These are phyloP conservation scores for Xylaria polymorpha DNA, from an alignment of 2,329 filamentous ascomycete genomes.

Conservation along the genomic window DNA sequence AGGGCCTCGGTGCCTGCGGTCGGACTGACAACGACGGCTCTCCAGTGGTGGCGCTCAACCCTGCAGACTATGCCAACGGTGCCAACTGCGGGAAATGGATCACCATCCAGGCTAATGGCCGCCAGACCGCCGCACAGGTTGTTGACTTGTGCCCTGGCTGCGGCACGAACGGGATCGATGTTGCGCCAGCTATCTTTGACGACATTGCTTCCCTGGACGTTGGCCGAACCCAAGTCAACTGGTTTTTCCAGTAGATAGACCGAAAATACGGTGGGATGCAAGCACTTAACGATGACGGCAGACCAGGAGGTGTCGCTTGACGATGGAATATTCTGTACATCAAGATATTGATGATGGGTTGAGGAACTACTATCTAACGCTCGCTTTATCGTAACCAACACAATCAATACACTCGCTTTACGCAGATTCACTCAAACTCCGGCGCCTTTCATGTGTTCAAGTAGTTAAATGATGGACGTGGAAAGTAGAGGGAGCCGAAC, in stretches of 20 bases:
- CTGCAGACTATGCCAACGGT: conserved; percentile 35
- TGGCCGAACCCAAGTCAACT: conserved; percentile 32
- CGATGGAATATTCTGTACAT: not conserved
- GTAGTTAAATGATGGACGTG: too few relatives aligned
- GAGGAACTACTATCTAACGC: not conserved
- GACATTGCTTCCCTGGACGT: conserved; percentile 31
- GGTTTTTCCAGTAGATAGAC: conserved; percentile 39
- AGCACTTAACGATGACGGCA: not conserved
- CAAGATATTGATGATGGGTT: not conserved
- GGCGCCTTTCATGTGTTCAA: not conserved
- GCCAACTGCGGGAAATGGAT: conserved; percentile 38
- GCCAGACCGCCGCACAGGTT: conserved; percentile 32
- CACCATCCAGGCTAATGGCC: conserved; percentile 35
- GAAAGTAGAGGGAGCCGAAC: too few relatives aligned
- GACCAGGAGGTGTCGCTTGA: not conserved
- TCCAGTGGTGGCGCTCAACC: conserved; percentile 36
- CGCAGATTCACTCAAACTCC: not conserved
- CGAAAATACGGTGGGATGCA: not conserved
- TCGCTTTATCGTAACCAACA: not conserved
- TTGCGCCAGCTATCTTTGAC: conserved; percentile 37
- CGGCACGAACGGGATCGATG: conserved; percentile 31
- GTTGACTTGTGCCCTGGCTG: conserved; percentile 38
- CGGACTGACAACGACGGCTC: conserved; percentile 22
- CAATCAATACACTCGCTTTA: not conserved
- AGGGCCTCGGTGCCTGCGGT: conserved; percentile 39